Evolutionary conservation across 345 rosid genomes (phyloP), one percentile per base, ranked within the genome.

Genomic region (Toxicodendron radicans): DNA sequence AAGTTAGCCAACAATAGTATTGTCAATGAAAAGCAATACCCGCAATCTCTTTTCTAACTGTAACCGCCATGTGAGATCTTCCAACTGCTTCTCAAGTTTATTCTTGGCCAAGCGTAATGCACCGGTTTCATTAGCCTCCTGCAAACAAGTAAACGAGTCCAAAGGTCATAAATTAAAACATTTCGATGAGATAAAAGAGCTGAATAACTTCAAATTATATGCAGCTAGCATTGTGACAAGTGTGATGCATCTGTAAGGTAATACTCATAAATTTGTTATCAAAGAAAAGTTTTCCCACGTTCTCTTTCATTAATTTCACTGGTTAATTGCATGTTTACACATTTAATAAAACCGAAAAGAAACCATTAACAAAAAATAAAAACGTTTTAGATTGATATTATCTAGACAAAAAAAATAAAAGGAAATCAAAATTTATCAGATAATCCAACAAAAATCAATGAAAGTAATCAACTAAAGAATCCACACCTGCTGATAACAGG

Each of bases 71-170:
- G 95, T 87, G 67, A 95, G 88, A 79, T 95, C 99, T 77, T 95
- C 99, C 71, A 95, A 75, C 75, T 89, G 92, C 87, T 90, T 90
- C 87, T 95, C 97, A 80, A 95, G 97, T 79, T 95, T 93, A 85
- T 57, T 89, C 87, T 95, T 95, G 41, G 98, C 99, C 82, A 90
- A 76, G 35, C 93, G 97, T 83, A 93, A 80, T 41, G 98, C 99
- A 80, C 99, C 98, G 14, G 97, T 71, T 88, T 93, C 99, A 85
- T 89, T 91, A 78, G 98, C 98, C 80, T 84, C 94, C 97, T 93
- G 89, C 67, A 79, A 70, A 77, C n/a, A 59, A 56, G 54, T 51
- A 79, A 70, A 76, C n/a, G 54, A 56, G 54, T 51, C 21, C 73
- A 57, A 82, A 21, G 12, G 7, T 61, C 58, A 68, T 30, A 5